Evolutionary conservation across 2,329 filamentous ascomycete species (phyloP), one percentile per base, ranked within the genome.

Genomic region (Colletotrichum lindemuthianum): DNA sequence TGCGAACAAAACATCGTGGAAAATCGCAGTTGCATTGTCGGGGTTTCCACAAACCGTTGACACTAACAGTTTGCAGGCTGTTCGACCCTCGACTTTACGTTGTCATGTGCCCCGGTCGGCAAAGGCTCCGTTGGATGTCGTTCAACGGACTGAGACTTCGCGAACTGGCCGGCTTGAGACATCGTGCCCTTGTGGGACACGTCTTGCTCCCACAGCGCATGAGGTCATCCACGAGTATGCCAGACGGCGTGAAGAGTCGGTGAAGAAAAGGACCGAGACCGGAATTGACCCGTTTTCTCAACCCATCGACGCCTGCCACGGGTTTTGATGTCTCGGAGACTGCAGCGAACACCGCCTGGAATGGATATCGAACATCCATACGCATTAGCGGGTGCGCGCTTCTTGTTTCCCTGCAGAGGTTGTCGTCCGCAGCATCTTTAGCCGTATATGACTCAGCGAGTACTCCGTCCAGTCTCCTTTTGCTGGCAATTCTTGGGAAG

Each of bases 181-280:
- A 61, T 50, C 15, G 47, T 39, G 52, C 45, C 50, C 45, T 48
- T n/a, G 51, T 57, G 40, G 45, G 47, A 65, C 45, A 63, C 51
- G 24, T 33, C 58, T 56, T 36, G 58, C 51, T 57, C 12, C 24
- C 36, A n/a, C 37, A 32, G 59, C 52, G 48, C 34, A 66, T 63
- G 63, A 66, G 52, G 63, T 66, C 65, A 67, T 66, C 32, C 36
- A 53, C 11, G 41, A 51, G 43, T 32, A 61, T 56, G 47, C 51
- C 57, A 66, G 58, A 34, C 48, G 51, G 53, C 61, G 8, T 66
- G 63, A 67, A 61, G 60, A 67, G 65, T 67, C 65, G 65, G 65
- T 67, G 65, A 67, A 67, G 63, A 66, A 66, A 44, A 59, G 43
- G 36, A 52, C 45, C 51, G 37, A 56, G 53, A 45, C 48, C 34